Percentiles rank a stretch among this genome's conserved stretches.
Conservation (phyloP, 306 rosid species). For the Canavalia gladiata region DNA sequence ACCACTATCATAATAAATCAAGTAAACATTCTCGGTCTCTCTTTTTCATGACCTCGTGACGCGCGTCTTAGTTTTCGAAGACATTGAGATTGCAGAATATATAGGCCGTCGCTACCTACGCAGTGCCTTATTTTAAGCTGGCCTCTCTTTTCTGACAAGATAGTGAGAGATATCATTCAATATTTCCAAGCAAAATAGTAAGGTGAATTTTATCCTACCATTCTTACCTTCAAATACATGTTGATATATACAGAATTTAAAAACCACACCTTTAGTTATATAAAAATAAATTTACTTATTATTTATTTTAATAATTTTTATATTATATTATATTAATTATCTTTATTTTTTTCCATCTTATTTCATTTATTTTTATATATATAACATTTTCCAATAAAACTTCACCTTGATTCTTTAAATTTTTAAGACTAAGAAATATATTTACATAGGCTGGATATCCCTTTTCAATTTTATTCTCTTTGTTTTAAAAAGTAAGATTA, state of each 20-base stretch:
- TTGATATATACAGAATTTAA: background rate
- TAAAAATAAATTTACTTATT: background rate
- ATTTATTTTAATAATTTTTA: too few relatives aligned
- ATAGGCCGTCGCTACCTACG: background rate
- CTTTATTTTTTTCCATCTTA: too few relatives aligned
- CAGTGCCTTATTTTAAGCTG: conserved; percentile 1
- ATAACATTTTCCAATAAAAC: too few relatives aligned
- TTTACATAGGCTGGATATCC: too few relatives aligned
- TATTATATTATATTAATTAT: too few relatives aligned
- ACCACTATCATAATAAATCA: too few relatives aligned
- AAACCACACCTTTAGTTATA: background rate
- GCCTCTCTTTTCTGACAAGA: conserved; percentile 17
- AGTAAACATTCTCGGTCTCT: background rate
- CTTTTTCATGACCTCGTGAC: background rate
- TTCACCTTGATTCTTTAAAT: too few relatives aligned
- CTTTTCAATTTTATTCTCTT: too few relatives aligned
- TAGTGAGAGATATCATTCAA: background rate
- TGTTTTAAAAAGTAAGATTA: background rate
- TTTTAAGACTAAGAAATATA: too few relatives aligned
- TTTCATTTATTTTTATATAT: background rate
- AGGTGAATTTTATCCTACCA: background rate
- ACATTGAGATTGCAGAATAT: background rate
- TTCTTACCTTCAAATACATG: background rate
- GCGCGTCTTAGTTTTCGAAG: background rate
- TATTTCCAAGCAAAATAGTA: background rate